A percentile compares a stretch with the other conserved stretches of the same genome.
These are phyloP conservation scores for Monosporascus sp. DNA, from an alignment of 2,329 filamentous ascomycete species.

Conservation along the genomic window DNA sequence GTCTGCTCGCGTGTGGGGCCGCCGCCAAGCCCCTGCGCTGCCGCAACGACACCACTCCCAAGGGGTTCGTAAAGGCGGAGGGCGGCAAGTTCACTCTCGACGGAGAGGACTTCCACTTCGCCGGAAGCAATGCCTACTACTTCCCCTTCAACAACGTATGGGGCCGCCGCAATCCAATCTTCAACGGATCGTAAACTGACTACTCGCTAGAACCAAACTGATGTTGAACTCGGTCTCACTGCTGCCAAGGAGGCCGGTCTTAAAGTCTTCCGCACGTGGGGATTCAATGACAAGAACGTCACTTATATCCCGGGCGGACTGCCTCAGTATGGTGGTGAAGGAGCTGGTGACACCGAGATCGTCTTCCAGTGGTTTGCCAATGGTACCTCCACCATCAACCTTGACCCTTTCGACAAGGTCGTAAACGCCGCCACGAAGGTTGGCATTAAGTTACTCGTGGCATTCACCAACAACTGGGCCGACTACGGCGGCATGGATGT, in stretches of 20 bases:
- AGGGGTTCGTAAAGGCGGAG: slow-evolving; percentile 44
- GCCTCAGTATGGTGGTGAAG: slow-evolving; percentile 47
- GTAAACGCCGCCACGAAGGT: slow-evolving; percentile 43
- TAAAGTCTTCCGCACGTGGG: slow-evolving; percentile 52
- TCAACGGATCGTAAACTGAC: background rate
- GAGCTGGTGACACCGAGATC: slow-evolving; percentile 37
- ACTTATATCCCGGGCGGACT: slow-evolving; percentile 40
- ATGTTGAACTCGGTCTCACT: slow-evolving; percentile 16
- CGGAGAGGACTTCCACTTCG: slow-evolving; percentile 51
- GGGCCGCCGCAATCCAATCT: background rate
- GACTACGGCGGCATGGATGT: slow-evolving; percentile 57
- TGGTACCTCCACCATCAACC: slow-evolving; percentile 39
- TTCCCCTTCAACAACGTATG: slow-evolving; percentile 49
- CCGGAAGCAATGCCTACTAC: slow-evolving; percentile 53
- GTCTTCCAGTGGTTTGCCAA: slow-evolving; percentile 43
- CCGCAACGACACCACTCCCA: slow-evolving; percentile 8
- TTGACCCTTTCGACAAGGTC: slow-evolving; percentile 45
- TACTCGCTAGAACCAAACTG: slow-evolving; percentile 33
- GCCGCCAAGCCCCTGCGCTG: slow-evolving; percentile 6
- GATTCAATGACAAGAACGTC: slow-evolving; percentile 52
- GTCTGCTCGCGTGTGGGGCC: slow-evolving; percentile 6
- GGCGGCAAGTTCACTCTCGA: slow-evolving; percentile 48
- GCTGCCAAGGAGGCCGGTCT: slow-evolving; percentile 18
- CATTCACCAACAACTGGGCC: slow-evolving; percentile 54
- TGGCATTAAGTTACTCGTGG: slow-evolving; percentile 48